A percentile compares a stretch with the other conserved stretches of the same genome.
Conservation (phyloP, 345 rosid genomes). For the Raphanus sativus region DNA sequence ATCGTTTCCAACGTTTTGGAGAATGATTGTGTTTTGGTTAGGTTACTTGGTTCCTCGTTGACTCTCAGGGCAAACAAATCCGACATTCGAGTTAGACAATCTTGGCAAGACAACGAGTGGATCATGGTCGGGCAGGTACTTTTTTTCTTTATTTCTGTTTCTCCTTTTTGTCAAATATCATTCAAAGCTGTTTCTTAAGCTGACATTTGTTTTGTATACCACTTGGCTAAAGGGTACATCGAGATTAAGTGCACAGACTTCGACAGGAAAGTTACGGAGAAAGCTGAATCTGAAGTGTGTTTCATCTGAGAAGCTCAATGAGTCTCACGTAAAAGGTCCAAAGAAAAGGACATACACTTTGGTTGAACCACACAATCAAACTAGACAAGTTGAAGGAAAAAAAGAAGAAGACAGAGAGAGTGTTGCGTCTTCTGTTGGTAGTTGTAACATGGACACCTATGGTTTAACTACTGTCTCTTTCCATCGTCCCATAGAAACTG, state of each 20-base stretch:
- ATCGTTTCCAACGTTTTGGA: slow-evolving; percentile 52
- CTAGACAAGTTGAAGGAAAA: not conserved
- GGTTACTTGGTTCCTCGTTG: slow-evolving; percentile 62
- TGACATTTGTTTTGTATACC: slow-evolving; percentile 25
- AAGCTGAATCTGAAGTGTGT: slow-evolving; percentile 28
- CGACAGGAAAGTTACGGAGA: slow-evolving; percentile 23
- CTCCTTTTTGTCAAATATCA: too few relatives aligned
- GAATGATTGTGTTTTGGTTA: slow-evolving; percentile 48
- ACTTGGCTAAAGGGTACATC: slow-evolving; percentile 35
- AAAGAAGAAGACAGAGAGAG: slow-evolving; percentile 41
- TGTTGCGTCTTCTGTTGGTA: slow-evolving; percentile 62
- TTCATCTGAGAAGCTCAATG: slow-evolving; percentile 36
- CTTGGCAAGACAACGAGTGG: slow-evolving; percentile 74
- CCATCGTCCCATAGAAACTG: slow-evolving; percentile 34
- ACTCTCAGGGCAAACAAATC: slow-evolving; percentile 49
- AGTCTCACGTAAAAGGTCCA: slow-evolving; percentile 38
- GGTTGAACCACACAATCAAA: slow-evolving; percentile 23
- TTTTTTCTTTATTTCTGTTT: too few relatives aligned
- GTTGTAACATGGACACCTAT: slow-evolving; percentile 46
- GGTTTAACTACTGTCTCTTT: not conserved
- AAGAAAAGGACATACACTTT: slow-evolving; percentile 45
- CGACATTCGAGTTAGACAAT: slow-evolving; percentile 60
- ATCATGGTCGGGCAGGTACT: slow-evolving; percentile 59
- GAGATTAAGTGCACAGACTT: slow-evolving; percentile 36
- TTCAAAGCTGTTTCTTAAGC: not conserved